Percentiles rank a stretch among this genome's conserved stretches.
Evolutionary conservation across 192 early-diverging fungal species (phyloP).

Genomic region (Podila clonocystis): DNA sequence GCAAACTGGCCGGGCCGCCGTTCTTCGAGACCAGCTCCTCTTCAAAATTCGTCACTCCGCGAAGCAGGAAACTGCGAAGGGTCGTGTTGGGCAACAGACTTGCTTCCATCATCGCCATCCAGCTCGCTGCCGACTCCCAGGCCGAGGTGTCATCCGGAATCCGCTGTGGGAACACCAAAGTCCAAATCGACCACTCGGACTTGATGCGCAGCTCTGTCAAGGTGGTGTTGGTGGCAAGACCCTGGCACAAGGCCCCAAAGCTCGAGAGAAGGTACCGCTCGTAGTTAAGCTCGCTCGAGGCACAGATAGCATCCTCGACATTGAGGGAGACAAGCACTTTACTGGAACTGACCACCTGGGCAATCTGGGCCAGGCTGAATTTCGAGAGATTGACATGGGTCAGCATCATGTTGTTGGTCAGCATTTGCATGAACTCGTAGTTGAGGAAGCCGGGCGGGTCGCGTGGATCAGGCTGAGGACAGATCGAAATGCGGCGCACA

Average conservation of each 20-base stretch:
- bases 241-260: conserved; percentile 25
- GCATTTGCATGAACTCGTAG: conserved; percentile 21
- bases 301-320: conserved; percentile 25
- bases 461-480: conserved; percentile 1
- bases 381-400: conserved; percentile 31
- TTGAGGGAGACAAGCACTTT: conserved; percentile 18
- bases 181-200: conserved; percentile 33
- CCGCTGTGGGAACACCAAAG: conserved; percentile 13
- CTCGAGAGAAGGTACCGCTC: conserved; percentile 5
- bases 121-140: conserved; percentile 11
- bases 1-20: conserved; percentile 8
- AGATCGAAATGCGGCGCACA: conserved; percentile 21
- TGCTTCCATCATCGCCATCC: conserved; percentile 31
- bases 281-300: conserved; percentile 11
- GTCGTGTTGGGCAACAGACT: conserved; percentile 9
- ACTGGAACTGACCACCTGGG: conserved; percentile 26
- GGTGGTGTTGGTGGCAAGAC: conserved; percentile 5
- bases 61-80: conserved; percentile 21
- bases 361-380: conserved; percentile 16
- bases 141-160: conserved; percentile 7
- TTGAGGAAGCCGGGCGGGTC: conserved; percentile 21
- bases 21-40: conserved; percentile 15
- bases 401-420: conserved; percentile 18
- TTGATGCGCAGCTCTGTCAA: conserved; percentile 37
- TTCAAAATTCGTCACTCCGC: conserved; percentile 43